Percentiles rank a stretch among this genome's conserved stretches.
Conservation (phyloP, 495 filamentous ascomycete species). For the Emericellopsis terricola region DNA sequence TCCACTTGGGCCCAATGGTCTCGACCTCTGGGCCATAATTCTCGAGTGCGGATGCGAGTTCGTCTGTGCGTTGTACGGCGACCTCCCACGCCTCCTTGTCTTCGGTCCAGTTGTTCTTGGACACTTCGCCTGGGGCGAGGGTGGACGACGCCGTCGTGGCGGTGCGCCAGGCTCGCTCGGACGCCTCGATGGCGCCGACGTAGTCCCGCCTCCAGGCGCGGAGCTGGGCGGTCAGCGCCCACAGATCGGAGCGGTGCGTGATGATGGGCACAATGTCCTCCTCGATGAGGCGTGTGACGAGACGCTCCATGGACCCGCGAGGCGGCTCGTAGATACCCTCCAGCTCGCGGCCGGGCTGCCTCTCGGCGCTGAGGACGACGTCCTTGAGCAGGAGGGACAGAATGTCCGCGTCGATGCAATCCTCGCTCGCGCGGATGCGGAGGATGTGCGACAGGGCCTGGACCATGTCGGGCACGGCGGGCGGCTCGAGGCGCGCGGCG, state of each 20-base stretch:
- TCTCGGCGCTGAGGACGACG: conserved; percentile 26
- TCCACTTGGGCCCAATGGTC: conserved; percentile 51
- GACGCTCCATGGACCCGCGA: conserved; percentile 26
- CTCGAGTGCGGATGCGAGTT: conserved; percentile 48
- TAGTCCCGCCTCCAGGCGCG: conserved; percentile 51
- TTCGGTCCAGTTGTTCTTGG: conserved; percentile 20
- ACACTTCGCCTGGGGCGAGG: conserved; percentile 1
- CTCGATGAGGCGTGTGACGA: conserved; percentile 57
- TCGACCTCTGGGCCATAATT: conserved; percentile 35
- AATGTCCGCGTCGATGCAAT: conserved; percentile 56
- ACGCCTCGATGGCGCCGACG: conserved; percentile 51
- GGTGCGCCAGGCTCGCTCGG: conserved; percentile 81
- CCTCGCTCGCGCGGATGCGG: conserved; percentile 55
- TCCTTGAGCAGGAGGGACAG: conserved; percentile 54
- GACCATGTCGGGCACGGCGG: conserved; percentile 55
- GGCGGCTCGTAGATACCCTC: conserved; percentile 18
- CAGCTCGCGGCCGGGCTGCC: conserved; percentile 16
- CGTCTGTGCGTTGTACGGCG: conserved; percentile 44
- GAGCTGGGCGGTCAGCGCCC: conserved; percentile 54
- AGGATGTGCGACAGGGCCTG: conserved; percentile 55
- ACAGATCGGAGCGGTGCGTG: conserved; percentile 57
- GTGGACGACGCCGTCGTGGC: conserved; percentile 24
- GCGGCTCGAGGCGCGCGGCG: conserved; percentile 54
- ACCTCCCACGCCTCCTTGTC: conserved; percentile 33
- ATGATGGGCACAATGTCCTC: conserved; percentile 59